A percentile compares a stretch with the other conserved stretches of the same genome.
Evolutionary conservation across 2,329 filamentous ascomycete species (phyloP).

Genomic region (Monosporascus sp.): DNA sequence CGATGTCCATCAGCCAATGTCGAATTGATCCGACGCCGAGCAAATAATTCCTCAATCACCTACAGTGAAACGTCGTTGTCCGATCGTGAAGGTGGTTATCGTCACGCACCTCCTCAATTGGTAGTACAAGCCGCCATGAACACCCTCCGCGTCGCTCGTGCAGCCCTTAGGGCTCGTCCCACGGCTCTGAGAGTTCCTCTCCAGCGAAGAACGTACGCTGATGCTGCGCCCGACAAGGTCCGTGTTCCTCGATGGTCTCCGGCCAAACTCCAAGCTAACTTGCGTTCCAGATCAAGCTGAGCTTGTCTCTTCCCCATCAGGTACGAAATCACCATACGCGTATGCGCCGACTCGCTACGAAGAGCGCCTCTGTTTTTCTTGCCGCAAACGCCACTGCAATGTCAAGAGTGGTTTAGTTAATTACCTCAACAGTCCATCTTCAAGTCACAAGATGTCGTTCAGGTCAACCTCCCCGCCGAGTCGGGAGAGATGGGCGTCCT

Average conservation of each 20-base stretch:
- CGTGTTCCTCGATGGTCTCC: slow-evolving; percentile 22
- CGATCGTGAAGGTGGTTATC: slow-evolving; percentile 31
- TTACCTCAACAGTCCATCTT: slow-evolving; percentile 62
- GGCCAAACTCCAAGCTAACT: slow-evolving; percentile 24
- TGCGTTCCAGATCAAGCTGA: slow-evolving; percentile 77
- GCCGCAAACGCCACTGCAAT: background rate
- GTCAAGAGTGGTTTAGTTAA: slow-evolving; percentile 32
- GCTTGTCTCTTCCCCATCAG: slow-evolving; percentile 95
- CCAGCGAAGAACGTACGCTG: slow-evolving; percentile 87
- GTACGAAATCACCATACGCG: slow-evolving; percentile 52
- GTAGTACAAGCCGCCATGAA: slow-evolving; percentile 68
- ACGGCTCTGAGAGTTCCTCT: slow-evolving; percentile 68
- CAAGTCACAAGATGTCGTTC: slow-evolving; percentile 68
- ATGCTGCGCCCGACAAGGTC: slow-evolving; percentile 78
- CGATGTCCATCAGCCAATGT: background rate
- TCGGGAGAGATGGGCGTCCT: slow-evolving; percentile 99
- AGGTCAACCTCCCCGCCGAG: slow-evolving; percentile 98
- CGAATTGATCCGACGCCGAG: background rate
- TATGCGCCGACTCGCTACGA: background rate
- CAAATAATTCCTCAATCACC: background rate
- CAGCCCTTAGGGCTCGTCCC: slow-evolving; percentile 79
- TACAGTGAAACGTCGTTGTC: slow-evolving; percentile 39
- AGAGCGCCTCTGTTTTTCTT: background rate
- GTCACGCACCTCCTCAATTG: slow-evolving; percentile 44
- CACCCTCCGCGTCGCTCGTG: slow-evolving; percentile 86